phyloP scores from a whole-genome alignment of 148 eudicot genomes.

The Chenopodium quinoa region DNA sequence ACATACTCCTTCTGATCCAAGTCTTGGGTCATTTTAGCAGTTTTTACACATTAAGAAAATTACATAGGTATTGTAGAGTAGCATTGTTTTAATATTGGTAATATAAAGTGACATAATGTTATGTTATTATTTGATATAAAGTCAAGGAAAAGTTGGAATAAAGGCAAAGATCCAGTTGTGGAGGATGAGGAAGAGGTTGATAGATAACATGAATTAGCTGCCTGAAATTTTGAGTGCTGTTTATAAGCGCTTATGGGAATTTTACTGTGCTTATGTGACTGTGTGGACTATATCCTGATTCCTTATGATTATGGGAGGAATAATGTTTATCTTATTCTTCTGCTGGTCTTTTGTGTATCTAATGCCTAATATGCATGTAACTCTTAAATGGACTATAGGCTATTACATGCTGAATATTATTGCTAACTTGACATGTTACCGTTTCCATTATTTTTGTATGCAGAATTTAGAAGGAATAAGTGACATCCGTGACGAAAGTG shows the following conservation, averaged over 20 bases:
- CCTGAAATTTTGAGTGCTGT: conserved; percentile 48
- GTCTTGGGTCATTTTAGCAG: no score
- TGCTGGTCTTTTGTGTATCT: not conserved
- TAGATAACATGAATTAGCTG: conserved; percentile 51
- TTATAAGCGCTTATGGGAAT: conserved; percentile 5
- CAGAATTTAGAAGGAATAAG: conserved; percentile 93
- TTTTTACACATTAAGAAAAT: no score
- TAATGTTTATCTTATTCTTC: not conserved
- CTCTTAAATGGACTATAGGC: not conserved
- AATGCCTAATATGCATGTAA: not conserved
- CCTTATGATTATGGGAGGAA: not conserved
- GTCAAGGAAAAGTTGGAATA: conserved; percentile 30
- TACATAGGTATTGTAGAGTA: no score
- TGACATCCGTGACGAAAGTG: conserved; percentile 98
- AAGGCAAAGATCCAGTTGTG: conserved; percentile 35
- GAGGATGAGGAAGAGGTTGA: conserved; percentile 44
- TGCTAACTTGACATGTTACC: not conserved
- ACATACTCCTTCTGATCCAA: no score
- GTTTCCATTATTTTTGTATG: conserved; percentile 12
- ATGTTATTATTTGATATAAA: no score
- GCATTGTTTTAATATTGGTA: no score
- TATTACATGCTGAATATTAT: not conserved
- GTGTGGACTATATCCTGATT: not conserved
- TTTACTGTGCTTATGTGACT: not conserved
- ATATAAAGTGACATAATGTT: no score